These are phyloP conservation scores for Arabidopsis arenosa DNA, from an alignment of 345 rosid genomes.

Conservation along the genomic window DNA sequence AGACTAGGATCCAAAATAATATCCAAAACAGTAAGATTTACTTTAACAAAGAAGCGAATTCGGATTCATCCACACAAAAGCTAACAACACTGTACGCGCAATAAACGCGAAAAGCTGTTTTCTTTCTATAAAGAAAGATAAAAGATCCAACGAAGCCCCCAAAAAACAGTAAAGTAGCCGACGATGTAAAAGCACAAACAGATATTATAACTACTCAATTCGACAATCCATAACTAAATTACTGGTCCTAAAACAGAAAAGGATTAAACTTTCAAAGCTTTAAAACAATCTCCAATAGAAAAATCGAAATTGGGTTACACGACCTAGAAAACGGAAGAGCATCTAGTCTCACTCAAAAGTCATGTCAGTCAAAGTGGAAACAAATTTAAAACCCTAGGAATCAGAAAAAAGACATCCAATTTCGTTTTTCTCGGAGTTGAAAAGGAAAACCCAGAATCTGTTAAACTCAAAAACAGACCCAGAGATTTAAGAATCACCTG, in stretches of 20 bases:
- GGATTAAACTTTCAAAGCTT: slow-evolving; percentile 18
- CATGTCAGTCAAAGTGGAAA: neutral
- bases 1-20: neutral
- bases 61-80: slow-evolving; percentile 15
- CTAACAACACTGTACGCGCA: slow-evolving; percentile 14
- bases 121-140: slow-evolving; percentile 25
- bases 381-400: neutral
- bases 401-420: neutral
- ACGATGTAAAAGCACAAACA: slow-evolving; percentile 34
- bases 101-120: slow-evolving; percentile 27
- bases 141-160: neutral
- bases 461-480: slow-evolving; percentile 21
- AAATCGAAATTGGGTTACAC: neutral
- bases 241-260: neutral
- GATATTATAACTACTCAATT: slow-evolving; percentile 16
- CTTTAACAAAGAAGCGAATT: slow-evolving; percentile 22
- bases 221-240: slow-evolving; percentile 11
- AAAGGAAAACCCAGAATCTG: neutral
- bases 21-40: slow-evolving; percentile 24
- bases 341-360: slow-evolving; percentile 28
- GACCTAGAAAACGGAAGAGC: slow-evolving; percentile 24
- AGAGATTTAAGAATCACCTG: slow-evolving; percentile 22
- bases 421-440: slow-evolving; percentile 3
- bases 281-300: neutral
- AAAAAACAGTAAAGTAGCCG: slow-evolving; percentile 7